Evolutionary conservation across 2,329 filamentous ascomycete species (phyloP), one percentile per base, ranked within the genome.

Genomic region (Alternaria viburni): DNA sequence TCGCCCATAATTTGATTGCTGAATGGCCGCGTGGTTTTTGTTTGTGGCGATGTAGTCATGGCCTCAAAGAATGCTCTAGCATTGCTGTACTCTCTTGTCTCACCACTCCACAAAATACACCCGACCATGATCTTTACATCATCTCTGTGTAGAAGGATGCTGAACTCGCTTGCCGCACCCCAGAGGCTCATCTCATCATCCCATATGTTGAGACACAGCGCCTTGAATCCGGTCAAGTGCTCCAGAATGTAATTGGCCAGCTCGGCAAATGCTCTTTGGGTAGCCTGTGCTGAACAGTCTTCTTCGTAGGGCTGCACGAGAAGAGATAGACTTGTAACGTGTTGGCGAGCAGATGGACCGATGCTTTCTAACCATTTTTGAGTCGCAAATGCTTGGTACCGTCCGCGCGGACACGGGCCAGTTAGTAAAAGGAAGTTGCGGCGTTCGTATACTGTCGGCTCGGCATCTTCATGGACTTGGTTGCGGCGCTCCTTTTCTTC

Each of bases 301-400:
- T 79, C 76, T 49, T 78, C 75, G 44, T 74, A 76, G 4, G 67
- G 64, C 21, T 77, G 70, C 13, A 70, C 58, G 6, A 74, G 68
- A 9, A 79, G 55, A 19, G 66, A 74, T 8, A 76, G 25, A 15
- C 45, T 21, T n/a, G 68, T 69, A 12, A 79, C 52, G 10, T 71
- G 54, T 17, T 57, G n/a, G 12, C 72, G 66, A 25, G 69, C 73
- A 10, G 52, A 32, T 8, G 54, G n/a, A 28, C 47, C 61, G 11
- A 75, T 56, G 1, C 60, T 59, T 5, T 68, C 56, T n/a, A 79
- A 65, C 64, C 70, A 78, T 1, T 51, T 62, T 10, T 67, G 64
- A 0, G 76, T 75, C n/a, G 74, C 76, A 50, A 76, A 74, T 4
- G 74, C 69, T 47, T 78, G 75, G 43, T 78, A 79, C n/a, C 76